phyloP scores from a whole-genome alignment of 176 grass and related monocot genomes.

The Pharus latifolius region DNA sequence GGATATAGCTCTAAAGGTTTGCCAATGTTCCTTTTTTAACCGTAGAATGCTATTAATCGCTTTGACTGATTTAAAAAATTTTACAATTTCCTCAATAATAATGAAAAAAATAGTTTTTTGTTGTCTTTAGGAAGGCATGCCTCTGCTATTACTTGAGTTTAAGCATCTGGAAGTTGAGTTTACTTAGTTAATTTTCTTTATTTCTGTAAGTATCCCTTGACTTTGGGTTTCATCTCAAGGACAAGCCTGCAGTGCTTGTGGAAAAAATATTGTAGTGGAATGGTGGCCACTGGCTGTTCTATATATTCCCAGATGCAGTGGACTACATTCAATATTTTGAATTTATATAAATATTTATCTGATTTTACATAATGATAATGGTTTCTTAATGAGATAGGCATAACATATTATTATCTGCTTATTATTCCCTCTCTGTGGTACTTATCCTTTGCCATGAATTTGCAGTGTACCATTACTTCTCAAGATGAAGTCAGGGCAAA shows the following conservation, averaged over 20 bases:
- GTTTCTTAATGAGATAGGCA: background rate
- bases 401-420: background rate
- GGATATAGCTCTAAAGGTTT: constrained; percentile 93
- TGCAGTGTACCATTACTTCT: constrained; percentile 86
- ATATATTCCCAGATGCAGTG: too few species aligned
- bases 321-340: too few species aligned
- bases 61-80: background rate
- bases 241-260: background rate
- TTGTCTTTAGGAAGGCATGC: background rate
- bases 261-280: background rate
- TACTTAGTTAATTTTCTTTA: constrained; percentile 6
- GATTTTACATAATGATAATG: background rate
- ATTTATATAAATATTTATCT: background rate
- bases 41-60: constrained; percentile 1
- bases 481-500: constrained; percentile 92
- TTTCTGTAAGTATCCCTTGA: background rate
- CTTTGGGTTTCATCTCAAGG: background rate
- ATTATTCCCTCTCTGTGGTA: background rate
- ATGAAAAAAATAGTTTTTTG: background rate
- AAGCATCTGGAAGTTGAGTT: background rate
- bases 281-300: too few species aligned
- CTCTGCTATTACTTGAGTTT: background rate
- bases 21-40: constrained; percentile 14
- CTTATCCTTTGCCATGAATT: constrained; percentile 19
- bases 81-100: constrained; percentile 1